These are phyloP conservation scores for Didymella sp. DNA, from an alignment of 2,329 filamentous ascomycete species.

Conservation along the genomic window DNA sequence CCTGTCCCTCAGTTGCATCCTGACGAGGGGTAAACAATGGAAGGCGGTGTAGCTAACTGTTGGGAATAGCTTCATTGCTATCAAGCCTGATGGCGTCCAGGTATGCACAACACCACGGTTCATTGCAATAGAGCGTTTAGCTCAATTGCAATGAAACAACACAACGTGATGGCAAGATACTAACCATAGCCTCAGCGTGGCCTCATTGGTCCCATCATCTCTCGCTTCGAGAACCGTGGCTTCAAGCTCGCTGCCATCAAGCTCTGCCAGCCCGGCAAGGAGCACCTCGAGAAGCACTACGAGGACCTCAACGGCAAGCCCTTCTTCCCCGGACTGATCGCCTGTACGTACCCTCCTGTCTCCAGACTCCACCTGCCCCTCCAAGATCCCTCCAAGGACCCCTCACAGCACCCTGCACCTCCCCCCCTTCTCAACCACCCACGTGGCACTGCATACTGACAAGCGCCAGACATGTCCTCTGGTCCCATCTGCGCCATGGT, in stretches of 20 bases:
- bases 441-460: slow-evolving; percentile 10
- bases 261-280: slow-evolving; percentile 85
- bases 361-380: background rate
- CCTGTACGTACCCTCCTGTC: slow-evolving; percentile 70
- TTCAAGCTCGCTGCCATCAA: slow-evolving; percentile 99
- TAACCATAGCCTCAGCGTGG: slow-evolving; percentile 72
- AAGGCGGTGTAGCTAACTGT: slow-evolving; percentile 36
- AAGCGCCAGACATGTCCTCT: slow-evolving; percentile 82
- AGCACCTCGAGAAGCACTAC: slow-evolving; percentile 98
- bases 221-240: slow-evolving; percentile 96
- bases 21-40: slow-evolving; percentile 5
- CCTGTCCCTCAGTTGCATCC: slow-evolving; percentile 5
- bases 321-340: slow-evolving; percentile 94
- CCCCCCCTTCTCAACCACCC: slow-evolving; percentile 7
- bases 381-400: background rate
- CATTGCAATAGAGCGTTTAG: background rate
- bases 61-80: slow-evolving; percentile 89
- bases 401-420: slow-evolving; percentile 2
- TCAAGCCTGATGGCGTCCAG: slow-evolving; percentile 99
- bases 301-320: slow-evolving; percentile 89
- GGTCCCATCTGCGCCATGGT: slow-evolving; percentile 99
- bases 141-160: slow-evolving; percentile 2
- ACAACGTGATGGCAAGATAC: background rate
- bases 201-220: slow-evolving; percentile 96
- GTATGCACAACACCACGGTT: slow-evolving; percentile 59